phyloP scores from a whole-genome alignment of 352 stramenopile genomes.

The Pythium rhizo-oryzae region DNA sequence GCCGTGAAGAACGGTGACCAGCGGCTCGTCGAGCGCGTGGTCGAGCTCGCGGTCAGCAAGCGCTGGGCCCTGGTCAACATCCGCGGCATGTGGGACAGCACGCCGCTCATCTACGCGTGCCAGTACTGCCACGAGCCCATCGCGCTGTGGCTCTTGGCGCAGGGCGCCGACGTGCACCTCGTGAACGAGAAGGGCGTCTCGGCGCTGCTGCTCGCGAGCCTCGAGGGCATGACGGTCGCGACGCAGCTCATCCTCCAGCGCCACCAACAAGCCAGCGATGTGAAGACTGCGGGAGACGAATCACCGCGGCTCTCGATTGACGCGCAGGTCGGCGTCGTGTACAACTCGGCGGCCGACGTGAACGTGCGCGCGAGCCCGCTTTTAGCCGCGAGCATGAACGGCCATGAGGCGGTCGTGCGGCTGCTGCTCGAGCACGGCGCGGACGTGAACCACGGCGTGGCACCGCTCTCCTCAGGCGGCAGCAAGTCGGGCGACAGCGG shows the following conservation, averaged over 20 bases:
- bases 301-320: slow-evolving; percentile 32
- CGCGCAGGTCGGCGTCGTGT: slow-evolving; percentile 66
- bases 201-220: slow-evolving; percentile 64
- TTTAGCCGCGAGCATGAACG: slow-evolving; percentile 74
- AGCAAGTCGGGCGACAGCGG: slow-evolving; percentile 1
- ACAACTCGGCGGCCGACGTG: slow-evolving; percentile 64
- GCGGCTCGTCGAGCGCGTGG: slow-evolving; percentile 38
- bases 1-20: slow-evolving; percentile 65
- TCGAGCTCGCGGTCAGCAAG: slow-evolving; percentile 16
- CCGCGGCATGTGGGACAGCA: slow-evolving; percentile 85
- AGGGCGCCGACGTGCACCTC: slow-evolving; percentile 42
- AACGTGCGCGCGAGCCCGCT: slow-evolving; percentile 64
- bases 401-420: slow-evolving; percentile 54
- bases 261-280: background rate
- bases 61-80: slow-evolving; percentile 48
- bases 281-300: background rate
- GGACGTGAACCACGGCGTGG: slow-evolving; percentile 26
- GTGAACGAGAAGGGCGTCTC: slow-evolving; percentile 76
- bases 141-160: slow-evolving; percentile 59
- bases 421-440: slow-evolving; percentile 48
- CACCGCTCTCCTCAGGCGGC: slow-evolving; percentile 1
- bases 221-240: slow-evolving; percentile 61
- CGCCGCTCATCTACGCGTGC: slow-evolving; percentile 72
- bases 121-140: slow-evolving; percentile 63
- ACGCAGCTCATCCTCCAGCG: slow-evolving; percentile 42